These are phyloP conservation scores for Russula sp. DNA, from an alignment of 768 basidiomycete genomes.

Conservation along the genomic window DNA sequence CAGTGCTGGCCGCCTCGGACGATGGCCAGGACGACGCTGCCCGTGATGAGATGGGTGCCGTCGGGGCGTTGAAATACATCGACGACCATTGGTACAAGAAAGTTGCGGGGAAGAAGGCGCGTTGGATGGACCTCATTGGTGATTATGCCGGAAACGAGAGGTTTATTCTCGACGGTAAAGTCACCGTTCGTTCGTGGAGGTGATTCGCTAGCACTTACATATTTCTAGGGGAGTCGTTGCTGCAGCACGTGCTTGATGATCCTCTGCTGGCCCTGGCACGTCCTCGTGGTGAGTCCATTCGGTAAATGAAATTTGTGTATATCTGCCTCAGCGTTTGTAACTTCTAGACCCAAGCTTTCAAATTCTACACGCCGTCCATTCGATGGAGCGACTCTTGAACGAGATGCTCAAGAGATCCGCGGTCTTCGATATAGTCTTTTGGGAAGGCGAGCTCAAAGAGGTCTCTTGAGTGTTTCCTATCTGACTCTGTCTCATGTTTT, in stretches of 20 bases:
- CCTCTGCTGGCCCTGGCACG: constrained; percentile 53
- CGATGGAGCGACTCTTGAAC: constrained; percentile 46
- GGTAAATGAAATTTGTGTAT: not conserved
- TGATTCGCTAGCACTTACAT: not conserved
- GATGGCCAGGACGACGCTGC: not conserved
- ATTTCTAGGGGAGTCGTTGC: constrained; percentile 51
- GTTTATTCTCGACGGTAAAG: constrained; percentile 58
- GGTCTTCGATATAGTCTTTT: constrained; percentile 61
- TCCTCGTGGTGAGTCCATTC: constrained; percentile 34
- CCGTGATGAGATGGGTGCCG: not conserved
- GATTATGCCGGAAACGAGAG: constrained; percentile 65
- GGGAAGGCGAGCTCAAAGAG: constrained; percentile 37
- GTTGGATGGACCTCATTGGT: constrained; percentile 67
- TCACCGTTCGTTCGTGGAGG: not conserved
- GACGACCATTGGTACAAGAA: constrained; percentile 38
- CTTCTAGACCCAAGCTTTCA: constrained; percentile 50
- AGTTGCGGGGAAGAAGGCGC: constrained; percentile 32
- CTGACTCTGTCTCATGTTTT: not conserved
- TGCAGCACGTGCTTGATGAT: constrained; percentile 55
- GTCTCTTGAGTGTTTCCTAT: not conserved
- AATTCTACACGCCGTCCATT: constrained; percentile 52
- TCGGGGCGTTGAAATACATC: constrained; percentile 29
- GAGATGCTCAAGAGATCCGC: constrained; percentile 46
- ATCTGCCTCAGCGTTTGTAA: not conserved
- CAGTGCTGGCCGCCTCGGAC: not conserved